Conservation (phyloP, 495 filamentous ascomycete genomes). For the Tetracladium marchalianum region DNA sequence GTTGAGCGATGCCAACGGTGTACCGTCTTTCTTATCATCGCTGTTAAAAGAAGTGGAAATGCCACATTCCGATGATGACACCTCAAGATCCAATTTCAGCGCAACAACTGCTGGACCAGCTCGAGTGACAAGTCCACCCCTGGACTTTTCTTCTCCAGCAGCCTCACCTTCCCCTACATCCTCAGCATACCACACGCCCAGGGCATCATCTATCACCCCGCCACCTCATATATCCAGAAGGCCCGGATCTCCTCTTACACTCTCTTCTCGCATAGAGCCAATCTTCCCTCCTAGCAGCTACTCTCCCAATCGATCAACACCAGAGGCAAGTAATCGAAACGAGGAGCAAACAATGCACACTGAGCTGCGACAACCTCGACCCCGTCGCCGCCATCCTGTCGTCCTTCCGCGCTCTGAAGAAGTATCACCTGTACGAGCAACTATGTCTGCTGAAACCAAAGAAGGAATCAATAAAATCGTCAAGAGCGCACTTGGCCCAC, state of each 20-base stretch:
- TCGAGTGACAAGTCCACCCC: constrained; percentile 30
- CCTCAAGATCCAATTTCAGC: constrained; percentile 30
- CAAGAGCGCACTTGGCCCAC: constrained; percentile 61
- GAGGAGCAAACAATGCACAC: constrained; percentile 1
- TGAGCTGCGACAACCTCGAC: constrained; percentile 42
- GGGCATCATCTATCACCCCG: constrained; percentile 61
- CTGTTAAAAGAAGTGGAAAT: constrained; percentile 81
- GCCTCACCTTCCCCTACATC: constrained; percentile 51
- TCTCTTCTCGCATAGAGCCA: constrained; percentile 56
- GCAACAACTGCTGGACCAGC: constrained; percentile 13
- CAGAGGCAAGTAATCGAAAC: constrained; percentile 18
- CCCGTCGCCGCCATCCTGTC: constrained; percentile 25
- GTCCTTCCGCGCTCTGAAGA: constrained; percentile 39
- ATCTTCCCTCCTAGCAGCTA: constrained; percentile 50
- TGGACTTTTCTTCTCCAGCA: constrained; percentile 59
- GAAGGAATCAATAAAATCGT: constrained; percentile 76
- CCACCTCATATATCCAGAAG: constrained; percentile 53
- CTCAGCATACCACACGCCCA: constrained; percentile 58
- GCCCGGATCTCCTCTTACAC: constrained; percentile 55
- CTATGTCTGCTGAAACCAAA: constrained; percentile 62
- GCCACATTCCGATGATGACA: constrained; percentile 44
- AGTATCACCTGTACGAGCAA: constrained; percentile 42
- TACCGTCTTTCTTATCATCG: constrained; percentile 63
- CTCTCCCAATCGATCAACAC: constrained; percentile 49
- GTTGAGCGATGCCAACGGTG: constrained; percentile 33